Conservation (phyloP, 345 rosid genomes). For the Euphorbia tirucalli region DNA sequence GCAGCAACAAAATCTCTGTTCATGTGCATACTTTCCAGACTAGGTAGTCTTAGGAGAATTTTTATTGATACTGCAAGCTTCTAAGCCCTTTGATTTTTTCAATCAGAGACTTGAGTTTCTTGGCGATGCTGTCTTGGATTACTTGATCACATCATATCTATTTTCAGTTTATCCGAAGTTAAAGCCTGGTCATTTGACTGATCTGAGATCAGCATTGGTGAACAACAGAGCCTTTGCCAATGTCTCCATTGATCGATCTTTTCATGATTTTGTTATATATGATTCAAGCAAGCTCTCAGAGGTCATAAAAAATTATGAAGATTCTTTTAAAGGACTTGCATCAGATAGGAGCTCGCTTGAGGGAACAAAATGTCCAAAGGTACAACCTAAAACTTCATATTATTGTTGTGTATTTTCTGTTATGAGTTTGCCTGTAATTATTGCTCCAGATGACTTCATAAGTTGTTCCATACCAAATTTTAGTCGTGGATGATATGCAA, state of each 20-base stretch:
- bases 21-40: conserved; percentile 7
- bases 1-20: neutral
- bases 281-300: conserved; percentile 56
- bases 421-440: neutral
- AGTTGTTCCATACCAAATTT: neutral
- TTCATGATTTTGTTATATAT: conserved; percentile 54
- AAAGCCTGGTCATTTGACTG: conserved; percentile 93
- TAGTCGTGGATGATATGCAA: neutral
- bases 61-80: conserved; percentile 15
- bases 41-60: conserved; percentile 11
- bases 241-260: conserved; percentile 59
- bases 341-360: conserved; percentile 41
- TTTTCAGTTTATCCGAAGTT: conserved; percentile 74
- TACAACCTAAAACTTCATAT: conserved; percentile 17
- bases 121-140: conserved; percentile 96
- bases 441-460: neutral
- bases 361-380: conserved; percentile 86
- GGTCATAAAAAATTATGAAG: conserved; percentile 53
- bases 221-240: conserved; percentile 78
- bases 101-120: conserved; percentile 93
- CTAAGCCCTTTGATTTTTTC: conserved; percentile 19
- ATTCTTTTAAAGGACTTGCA: conserved; percentile 37
- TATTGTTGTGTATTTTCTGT: neutral
- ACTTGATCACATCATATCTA: conserved; percentile 78
- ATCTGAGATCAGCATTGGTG: conserved; percentile 73